A percentile compares a stretch with the other conserved stretches of the same genome.
Conservation (phyloP, 306 rosid species). For the Pueraria montana region DNA sequence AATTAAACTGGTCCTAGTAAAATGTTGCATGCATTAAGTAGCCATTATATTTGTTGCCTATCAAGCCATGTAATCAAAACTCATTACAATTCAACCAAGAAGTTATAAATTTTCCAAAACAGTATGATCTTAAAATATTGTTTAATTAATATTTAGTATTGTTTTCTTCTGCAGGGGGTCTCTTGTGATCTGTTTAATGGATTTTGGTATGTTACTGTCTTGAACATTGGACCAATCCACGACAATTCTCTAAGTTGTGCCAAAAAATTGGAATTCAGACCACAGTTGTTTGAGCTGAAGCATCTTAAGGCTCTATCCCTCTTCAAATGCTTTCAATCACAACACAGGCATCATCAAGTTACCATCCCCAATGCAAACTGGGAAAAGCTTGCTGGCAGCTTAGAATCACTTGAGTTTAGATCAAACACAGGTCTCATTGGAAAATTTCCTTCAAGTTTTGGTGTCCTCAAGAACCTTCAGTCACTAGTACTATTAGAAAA, state of each 20-base stretch:
- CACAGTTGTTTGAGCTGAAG: constrained; percentile 71
- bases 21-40: background rate
- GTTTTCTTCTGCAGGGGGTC: constrained; percentile 75
- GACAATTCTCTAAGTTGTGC: constrained; percentile 82
- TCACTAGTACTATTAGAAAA: constrained; percentile 74
- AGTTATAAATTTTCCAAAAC: constrained; percentile 11
- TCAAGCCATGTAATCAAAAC: constrained; percentile 11
- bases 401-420: constrained; percentile 82
- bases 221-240: constrained; percentile 76
- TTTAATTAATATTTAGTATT: constrained; percentile 13
- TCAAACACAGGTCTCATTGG: constrained; percentile 75
- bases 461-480: constrained; percentile 70
- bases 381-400: constrained; percentile 69
- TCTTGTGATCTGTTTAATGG: constrained; percentile 87
- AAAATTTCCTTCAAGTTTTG: constrained; percentile 64
- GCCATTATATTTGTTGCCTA: background rate
- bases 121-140: background rate
- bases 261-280: constrained; percentile 57
- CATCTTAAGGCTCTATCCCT: constrained; percentile 72
- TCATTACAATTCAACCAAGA: constrained; percentile 2
- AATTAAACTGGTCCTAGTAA: background rate
- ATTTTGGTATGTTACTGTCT: constrained; percentile 75
- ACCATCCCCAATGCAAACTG: constrained; percentile 65
- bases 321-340: constrained; percentile 75
- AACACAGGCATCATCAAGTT: constrained; percentile 49